These are phyloP conservation scores for Colletotrichum sp. DNA, from an alignment of 2,329 filamentous ascomycete species.

Conservation along the genomic window DNA sequence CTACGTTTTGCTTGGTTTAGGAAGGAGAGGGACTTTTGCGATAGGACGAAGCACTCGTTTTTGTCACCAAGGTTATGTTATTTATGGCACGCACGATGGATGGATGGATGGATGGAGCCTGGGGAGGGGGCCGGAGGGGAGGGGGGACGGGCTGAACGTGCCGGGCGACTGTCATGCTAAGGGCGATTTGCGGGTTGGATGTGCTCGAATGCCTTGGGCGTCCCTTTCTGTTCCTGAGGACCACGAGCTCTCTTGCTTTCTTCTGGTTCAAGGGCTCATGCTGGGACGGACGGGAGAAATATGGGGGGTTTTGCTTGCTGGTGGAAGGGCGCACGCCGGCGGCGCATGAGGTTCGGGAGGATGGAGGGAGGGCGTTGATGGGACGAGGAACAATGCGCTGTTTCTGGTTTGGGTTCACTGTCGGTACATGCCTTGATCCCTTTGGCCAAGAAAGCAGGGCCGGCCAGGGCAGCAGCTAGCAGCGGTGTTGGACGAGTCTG, in stretches of 20 bases:
- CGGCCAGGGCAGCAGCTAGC: background rate
- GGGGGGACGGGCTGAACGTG: conserved; percentile 15
- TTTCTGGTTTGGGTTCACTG: conserved; percentile 15
- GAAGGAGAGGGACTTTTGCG: background rate
- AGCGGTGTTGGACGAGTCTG: background rate
- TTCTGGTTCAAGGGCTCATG: background rate
- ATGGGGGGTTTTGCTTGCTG: background rate
- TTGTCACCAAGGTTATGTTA: background rate
- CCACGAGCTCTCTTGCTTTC: background rate
- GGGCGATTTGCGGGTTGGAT: background rate
- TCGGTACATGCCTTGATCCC: background rate
- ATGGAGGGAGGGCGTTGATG: background rate
- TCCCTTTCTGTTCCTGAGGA: background rate
- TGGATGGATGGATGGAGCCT: background rate
- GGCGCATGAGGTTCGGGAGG: conserved; percentile 14
- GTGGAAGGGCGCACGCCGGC: background rate
- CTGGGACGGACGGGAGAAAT: background rate
- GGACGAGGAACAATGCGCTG: conserved; percentile 20
- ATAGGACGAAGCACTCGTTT: background rate
- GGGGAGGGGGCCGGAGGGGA: background rate
- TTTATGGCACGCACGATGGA: background rate
- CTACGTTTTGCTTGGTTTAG: background rate
- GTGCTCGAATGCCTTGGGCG: background rate
- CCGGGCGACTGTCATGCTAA: background rate
- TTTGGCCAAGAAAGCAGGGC: conserved; percentile 1